Evolutionary conservation across 192 early-diverging fungal species (phyloP), one percentile per base, ranked within the genome.

Genomic region (Gryganskiella cystojenkinii): DNA sequence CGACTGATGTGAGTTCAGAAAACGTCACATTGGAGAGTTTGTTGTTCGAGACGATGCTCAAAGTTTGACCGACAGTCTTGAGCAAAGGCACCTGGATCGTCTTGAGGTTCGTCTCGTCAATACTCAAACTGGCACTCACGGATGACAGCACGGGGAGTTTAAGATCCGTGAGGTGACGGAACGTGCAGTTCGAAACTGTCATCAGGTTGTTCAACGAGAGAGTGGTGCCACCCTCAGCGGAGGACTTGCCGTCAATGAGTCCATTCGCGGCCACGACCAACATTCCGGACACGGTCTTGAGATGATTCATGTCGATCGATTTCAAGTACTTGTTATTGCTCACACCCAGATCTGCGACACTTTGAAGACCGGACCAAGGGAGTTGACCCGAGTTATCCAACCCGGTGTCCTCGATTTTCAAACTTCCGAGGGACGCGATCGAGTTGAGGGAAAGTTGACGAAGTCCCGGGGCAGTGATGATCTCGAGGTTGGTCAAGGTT

Each of bases 251-350:
- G 15, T 75, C 72, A 64, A 67, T 30, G 49, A 75, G 22, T 3
- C 80, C 86, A 69, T 89, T 89, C 72, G 85, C 85, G 61, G 86
- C 86, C 53, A 89, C 69, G 80, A 84, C 70, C 46, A 89, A 67
- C 47, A 73, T 83, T 10, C 88, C 88, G 37, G 62, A 60, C 49
- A 84, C 78, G 50, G 81, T 15, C 46, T 69, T 75, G 43, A 89
- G 72, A 5, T 64, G 53, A 44, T 70, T 80, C 74, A 89, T 84
- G 60, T 84, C 82, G 44, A 89, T 85, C n/a, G 35, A 24, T 27
- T 42, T 73, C 17, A 89, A 80, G 68, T 83, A 81, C 43, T 67
- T 81, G 84, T 88, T 88, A 64, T 83, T 86, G 61, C 83, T 80
- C n/a, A 87, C 60, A 49, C 86, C 88, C 24, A 89, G 64, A 62